A percentile compares a stretch with the other conserved stretches of the same genome.
phyloP scores from a whole-genome alignment of 192 early-diverging fungal genomes.

The Dimargaris cristalligena region DNA sequence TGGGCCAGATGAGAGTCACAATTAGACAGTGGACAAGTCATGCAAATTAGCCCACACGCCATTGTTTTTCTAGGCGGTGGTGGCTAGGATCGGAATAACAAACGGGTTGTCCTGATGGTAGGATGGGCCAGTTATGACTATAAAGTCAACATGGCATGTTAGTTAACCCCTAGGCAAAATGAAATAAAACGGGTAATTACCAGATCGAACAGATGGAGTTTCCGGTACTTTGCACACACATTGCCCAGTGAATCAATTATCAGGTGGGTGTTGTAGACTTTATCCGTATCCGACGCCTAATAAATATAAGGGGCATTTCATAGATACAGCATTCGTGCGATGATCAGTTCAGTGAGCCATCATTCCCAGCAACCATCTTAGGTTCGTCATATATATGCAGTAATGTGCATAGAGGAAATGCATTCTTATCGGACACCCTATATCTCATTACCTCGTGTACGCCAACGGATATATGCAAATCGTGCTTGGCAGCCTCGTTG shows the following conservation, averaged over 20 bases:
- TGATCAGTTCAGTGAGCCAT: neutral
- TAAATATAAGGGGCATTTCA: neutral
- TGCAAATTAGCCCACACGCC: neutral
- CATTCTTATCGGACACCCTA: neutral
- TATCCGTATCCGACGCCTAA: slow-evolving; percentile 10
- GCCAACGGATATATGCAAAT: slow-evolving; percentile 58
- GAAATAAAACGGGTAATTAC: slow-evolving; percentile 12
- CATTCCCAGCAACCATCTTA: no score
- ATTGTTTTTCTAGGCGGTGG: neutral
- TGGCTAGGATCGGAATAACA: no score
- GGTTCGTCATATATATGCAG: neutral
- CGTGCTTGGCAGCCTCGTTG: slow-evolving; percentile 33
- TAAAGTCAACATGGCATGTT: no score
- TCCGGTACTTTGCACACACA: slow-evolving; percentile 40
- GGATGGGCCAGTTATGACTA: no score
- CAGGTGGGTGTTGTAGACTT: slow-evolving; percentile 51
- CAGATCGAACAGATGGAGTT: slow-evolving; percentile 73
- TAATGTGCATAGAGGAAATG: neutral
- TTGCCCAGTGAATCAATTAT: slow-evolving; percentile 40
- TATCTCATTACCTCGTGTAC: slow-evolving; percentile 46
- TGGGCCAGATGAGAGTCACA: slow-evolving; percentile 22
- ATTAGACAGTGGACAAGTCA: neutral
- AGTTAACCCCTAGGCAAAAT: no score
- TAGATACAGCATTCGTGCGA: neutral
- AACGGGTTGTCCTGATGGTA: no score